Conservation (phyloP, 2,329 filamentous ascomycete genomes). For the Iodosphaeria phyllophila region DNA sequence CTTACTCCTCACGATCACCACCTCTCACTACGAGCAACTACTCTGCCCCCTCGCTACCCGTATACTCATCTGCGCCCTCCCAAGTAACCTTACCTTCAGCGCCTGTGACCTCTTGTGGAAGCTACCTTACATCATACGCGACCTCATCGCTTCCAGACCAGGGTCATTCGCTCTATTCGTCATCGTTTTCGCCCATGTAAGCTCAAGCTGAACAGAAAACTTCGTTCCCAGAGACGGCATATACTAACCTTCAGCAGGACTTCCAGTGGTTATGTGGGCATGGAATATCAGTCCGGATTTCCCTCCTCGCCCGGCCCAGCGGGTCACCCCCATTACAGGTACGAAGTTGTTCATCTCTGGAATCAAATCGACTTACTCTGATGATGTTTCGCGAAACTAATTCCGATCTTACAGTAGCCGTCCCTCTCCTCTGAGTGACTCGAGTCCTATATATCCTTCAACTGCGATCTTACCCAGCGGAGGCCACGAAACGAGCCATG, state of each 20-base stretch:
- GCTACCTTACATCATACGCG: conserved; percentile 31
- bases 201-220: background rate
- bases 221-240: background rate
- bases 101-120: conserved; percentile 20
- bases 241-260: conserved; percentile 4
- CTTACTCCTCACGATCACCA: conserved; percentile 20
- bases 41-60: conserved; percentile 22
- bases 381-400: no score
- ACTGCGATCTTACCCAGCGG: conserved; percentile 15
- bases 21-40: conserved; percentile 23
- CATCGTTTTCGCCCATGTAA: conserved; percentile 12
- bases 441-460: conserved; percentile 24
- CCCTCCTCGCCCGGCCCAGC: conserved; percentile 6
- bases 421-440: conserved; percentile 21
- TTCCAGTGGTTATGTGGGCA: conserved; percentile 22
- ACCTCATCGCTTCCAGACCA: conserved; percentile 24
- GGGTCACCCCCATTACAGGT: background rate
- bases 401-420: conserved; percentile 15
- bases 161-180: conserved; percentile 11
- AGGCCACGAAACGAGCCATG: conserved; percentile 25
- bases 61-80: conserved; percentile 31
- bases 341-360: background rate
- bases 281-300: conserved; percentile 22
- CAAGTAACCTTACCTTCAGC: conserved; percentile 32
- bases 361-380: conserved; percentile 4